These are phyloP conservation scores for Moricandia arvensis DNA, from an alignment of 345 rosid species.

Conservation along the genomic window DNA sequence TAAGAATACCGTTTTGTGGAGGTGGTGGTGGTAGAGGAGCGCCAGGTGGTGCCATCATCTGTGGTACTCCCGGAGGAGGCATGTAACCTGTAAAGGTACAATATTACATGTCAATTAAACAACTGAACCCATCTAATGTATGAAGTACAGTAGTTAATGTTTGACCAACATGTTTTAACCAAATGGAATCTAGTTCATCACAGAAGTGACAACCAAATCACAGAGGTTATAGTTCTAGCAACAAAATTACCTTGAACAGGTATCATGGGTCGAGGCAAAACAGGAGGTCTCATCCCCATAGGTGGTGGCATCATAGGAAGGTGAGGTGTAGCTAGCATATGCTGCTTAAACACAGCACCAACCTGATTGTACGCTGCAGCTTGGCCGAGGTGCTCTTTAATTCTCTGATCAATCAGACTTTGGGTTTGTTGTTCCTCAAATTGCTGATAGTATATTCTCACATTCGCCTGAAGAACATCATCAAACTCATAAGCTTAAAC, in stretches of 20 bases:
- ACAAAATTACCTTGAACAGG: constrained; percentile 33
- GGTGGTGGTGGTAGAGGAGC: constrained; percentile 82
- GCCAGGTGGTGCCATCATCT: constrained; percentile 86
- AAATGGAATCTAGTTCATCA: too few species aligned
- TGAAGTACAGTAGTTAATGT: background rate
- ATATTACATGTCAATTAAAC: background rate
- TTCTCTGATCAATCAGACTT: constrained; percentile 90
- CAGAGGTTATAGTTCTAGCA: background rate
- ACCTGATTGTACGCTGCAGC: constrained; percentile 86
- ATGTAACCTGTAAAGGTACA: constrained; percentile 41
- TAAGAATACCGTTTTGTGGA: constrained; percentile 74
- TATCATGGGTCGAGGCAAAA: constrained; percentile 81
- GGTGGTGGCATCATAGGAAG: constrained; percentile 52
- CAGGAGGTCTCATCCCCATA: constrained; percentile 80
- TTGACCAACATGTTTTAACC: too few species aligned
- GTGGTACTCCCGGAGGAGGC: constrained; percentile 59
- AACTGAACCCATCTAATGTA: background rate
- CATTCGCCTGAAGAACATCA: constrained; percentile 65
- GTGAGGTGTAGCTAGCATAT: constrained; percentile 76
- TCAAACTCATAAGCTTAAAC: constrained; percentile 1
- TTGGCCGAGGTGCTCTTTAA: constrained; percentile 93
- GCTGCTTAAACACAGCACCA: constrained; percentile 86
- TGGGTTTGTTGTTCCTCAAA: constrained; percentile 99
- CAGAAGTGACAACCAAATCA: too few species aligned
- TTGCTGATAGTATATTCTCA: constrained; percentile 87